phyloP scores from a whole-genome alignment of 2,329 filamentous ascomycete species.

The Chaetomiaceae sp. region DNA sequence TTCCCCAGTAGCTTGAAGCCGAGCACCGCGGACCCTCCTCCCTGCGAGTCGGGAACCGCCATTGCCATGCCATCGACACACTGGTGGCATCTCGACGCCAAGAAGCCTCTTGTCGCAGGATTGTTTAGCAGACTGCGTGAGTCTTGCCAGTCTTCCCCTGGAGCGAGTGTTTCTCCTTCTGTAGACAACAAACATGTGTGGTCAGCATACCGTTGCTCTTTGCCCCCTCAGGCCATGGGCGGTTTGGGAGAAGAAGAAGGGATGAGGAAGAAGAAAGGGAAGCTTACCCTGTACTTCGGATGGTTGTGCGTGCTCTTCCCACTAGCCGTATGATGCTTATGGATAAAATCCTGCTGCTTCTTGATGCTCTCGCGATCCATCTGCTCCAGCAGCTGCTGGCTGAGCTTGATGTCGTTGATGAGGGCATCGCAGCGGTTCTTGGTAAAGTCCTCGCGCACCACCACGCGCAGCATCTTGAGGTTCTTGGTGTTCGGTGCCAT shows the following conservation, averaged over 20 bases:
- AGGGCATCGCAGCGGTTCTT: constrained; percentile 76
- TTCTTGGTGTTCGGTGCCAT: constrained; percentile 85
- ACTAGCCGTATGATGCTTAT: constrained; percentile 49
- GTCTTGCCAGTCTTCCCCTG: constrained; percentile 91
- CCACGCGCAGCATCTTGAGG: constrained; percentile 87
- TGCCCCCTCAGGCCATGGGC: no score
- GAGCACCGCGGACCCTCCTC: no score
- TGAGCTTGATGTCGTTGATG: constrained; percentile 73
- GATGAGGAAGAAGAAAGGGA: neutral
- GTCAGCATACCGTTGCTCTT: constrained; percentile 12
- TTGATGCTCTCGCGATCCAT: constrained; percentile 70
- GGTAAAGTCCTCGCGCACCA: constrained; percentile 89
- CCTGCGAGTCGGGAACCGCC: no score
- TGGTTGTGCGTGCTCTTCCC: constrained; percentile 51
- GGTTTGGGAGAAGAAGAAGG: no score
- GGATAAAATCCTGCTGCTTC: constrained; percentile 63
- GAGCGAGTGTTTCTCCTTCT: constrained; percentile 78
- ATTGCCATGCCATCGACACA: no score
- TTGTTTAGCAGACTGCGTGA: constrained; percentile 69
- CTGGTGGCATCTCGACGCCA: neutral
- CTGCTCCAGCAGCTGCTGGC: constrained; percentile 63
- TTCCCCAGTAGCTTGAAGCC: no score
- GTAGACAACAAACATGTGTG: constrained; percentile 5
- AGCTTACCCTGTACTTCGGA: constrained; percentile 46
- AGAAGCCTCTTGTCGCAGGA: constrained; percentile 2